Conservation (phyloP, 441 rosid genomes). For the Adansonia grandidieri region DNA sequence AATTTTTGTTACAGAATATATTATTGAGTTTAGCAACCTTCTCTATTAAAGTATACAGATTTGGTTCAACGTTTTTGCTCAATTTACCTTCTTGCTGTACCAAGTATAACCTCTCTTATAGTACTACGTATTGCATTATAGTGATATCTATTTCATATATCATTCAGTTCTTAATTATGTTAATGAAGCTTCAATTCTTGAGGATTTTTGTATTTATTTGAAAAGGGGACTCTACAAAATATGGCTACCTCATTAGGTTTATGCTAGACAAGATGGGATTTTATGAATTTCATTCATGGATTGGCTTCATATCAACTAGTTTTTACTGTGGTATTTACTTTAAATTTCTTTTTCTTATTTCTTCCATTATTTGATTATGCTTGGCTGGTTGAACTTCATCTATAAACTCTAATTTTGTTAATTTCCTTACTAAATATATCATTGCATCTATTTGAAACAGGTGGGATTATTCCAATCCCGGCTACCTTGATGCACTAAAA, state of each 20-base stretch:
- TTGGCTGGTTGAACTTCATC: constrained; percentile 7
- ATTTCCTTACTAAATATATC: background rate
- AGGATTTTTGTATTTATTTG: background rate
- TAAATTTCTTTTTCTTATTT: background rate
- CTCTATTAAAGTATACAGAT: background rate
- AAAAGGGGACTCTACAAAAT: background rate
- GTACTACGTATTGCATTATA: background rate
- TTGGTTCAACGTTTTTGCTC: background rate
- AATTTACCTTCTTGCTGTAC: background rate
- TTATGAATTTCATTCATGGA: background rate
- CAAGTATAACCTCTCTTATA: constrained; percentile 5
- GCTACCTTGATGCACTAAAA: constrained; percentile 89
- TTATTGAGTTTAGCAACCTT: background rate
- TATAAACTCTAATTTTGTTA: background rate
- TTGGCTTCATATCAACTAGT: background rate
- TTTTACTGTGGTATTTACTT: background rate
- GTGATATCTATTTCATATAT: constrained; percentile 5
- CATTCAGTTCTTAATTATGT: constrained; percentile 6
- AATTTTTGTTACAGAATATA: background rate
- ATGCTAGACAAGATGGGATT: background rate
- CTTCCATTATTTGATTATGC: background rate
- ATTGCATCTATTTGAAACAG: constrained; percentile 41
- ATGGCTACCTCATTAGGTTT: background rate
- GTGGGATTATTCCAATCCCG: constrained; percentile 95
- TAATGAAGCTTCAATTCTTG: constrained; percentile 2